Percentiles rank a stretch among this genome's conserved stretches.
Conservation (phyloP, 768 basidiomycete genomes). For the Calocera viscosa region DNA sequence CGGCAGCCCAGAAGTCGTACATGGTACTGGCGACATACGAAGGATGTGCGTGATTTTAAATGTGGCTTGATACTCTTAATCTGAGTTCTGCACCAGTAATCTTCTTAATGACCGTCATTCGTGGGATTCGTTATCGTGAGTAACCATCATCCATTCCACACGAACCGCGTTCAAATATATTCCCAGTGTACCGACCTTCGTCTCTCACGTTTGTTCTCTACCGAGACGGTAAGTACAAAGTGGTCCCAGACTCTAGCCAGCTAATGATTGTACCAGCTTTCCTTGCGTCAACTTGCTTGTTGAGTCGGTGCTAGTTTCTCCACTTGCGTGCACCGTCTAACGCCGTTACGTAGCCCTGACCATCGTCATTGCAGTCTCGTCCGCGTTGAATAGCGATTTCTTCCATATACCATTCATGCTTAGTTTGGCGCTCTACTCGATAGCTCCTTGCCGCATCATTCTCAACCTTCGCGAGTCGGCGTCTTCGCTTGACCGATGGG, state of each 20-base stretch:
- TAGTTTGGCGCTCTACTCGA: not conserved
- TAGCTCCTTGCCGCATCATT: not conserved
- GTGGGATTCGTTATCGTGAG: not conserved
- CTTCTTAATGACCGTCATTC: not conserved
- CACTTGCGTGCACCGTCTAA: not conserved
- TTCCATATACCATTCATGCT: not conserved
- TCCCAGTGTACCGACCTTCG: not conserved
- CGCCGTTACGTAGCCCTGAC: not conserved
- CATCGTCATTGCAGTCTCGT: not conserved
- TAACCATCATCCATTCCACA: not conserved
- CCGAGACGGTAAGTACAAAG: not conserved
- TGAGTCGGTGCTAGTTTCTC: not conserved
- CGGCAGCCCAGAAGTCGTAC: too few relatives aligned
- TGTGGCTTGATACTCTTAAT: too few relatives aligned
- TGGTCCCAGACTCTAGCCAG: not conserved
- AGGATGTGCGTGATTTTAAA: too few relatives aligned
- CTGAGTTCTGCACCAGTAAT: too few relatives aligned
- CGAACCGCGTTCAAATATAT: not conserved
- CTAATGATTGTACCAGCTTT: not conserved
- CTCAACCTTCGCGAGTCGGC: not conserved
- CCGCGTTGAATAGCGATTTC: not conserved
- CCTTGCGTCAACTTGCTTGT: not conserved
- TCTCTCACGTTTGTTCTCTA: not conserved
- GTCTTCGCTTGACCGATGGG: too few relatives aligned
- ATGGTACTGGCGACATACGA: too few relatives aligned